Base-by-base conservation (phyloP, 805 yeast genomes). In the Danielia oregonensis region DNA sequence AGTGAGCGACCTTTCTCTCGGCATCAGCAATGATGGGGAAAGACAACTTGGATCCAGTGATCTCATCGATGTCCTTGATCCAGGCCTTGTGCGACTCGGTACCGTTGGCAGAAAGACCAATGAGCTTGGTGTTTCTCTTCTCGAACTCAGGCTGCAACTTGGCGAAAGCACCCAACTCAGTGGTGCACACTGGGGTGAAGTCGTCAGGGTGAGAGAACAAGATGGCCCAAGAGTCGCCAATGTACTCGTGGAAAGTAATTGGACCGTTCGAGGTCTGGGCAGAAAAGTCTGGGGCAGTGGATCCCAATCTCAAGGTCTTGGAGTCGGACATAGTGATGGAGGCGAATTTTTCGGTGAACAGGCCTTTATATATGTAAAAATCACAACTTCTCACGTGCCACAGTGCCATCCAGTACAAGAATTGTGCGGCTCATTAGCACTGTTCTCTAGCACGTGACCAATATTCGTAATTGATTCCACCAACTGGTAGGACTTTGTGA, bases 101-200 rank as follows among this genome's bases (percentile, higher is more conserved):
- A 49, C 76, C 81, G 63, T 88, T 89, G 42, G 95, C 91, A 36
- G 95, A 84, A 50, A 88, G 71, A 44, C 96, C 97, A 63, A 88
- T 83, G 63, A 88, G 74, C 71, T 88, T 87, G 59, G 82, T 85
- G 57, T 78, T 78, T 72, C 96, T 79, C 65, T 82, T 72, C 56
- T 81, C 79, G 54, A 88, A 88, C 63, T 88, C 96, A 36, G 88
- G 86, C 70, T 86, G 85, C 65, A 87, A 76, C 52, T 79, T 76
- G 45, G 96, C 88, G 54, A 88, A 89, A 14, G 95, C 96, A 49
- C 96, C 96, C 57, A 88, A 74, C 70, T 88, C 97, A 37, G 96
- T 88, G 55, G 96, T 89, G 66, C 97, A 88, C 36, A 88, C 96
- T 30, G 97, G 97, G 13, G 97, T 88, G 74, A 86, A 89, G 63